These are phyloP conservation scores for Lachancea mirantina DNA, from an alignment of 805 yeast genomes.

Conservation along the genomic window DNA sequence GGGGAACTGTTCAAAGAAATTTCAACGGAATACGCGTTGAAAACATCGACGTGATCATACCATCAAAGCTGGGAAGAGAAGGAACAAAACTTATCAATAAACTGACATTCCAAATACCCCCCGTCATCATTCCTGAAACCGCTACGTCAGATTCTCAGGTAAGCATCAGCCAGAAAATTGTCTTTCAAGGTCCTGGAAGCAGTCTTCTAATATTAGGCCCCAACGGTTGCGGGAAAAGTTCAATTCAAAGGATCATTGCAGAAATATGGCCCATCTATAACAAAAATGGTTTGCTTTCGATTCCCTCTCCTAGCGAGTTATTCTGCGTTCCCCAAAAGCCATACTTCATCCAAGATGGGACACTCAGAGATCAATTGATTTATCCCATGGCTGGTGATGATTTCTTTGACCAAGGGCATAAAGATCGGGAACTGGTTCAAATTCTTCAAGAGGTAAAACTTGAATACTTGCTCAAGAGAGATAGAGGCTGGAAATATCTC, in stretches of 20 bases:
- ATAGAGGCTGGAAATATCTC: conserved; percentile 40
- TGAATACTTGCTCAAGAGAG: conserved; percentile 70
- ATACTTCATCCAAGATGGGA: conserved; percentile 68
- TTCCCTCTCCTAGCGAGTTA: conserved; percentile 64
- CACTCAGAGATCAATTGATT: conserved; percentile 83
- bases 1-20: conserved; percentile 74
- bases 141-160: conserved; percentile 7
- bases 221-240: conserved; percentile 86
- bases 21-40: conserved; percentile 79
- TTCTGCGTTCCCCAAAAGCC: conserved; percentile 81
- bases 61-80: conserved; percentile 52
- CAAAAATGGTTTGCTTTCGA: conserved; percentile 63
- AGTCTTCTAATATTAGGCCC: conserved; percentile 77
- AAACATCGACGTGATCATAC: conserved; percentile 74
- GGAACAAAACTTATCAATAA: conserved; percentile 57
- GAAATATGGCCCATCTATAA: conserved; percentile 88
- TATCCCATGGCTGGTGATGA: conserved; percentile 77
- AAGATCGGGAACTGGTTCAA: conserved; percentile 61
- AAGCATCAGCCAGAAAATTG: conserved; percentile 33
- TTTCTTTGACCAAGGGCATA: conserved; percentile 63
- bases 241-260: conserved; percentile 74
- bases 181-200: conserved; percentile 40
- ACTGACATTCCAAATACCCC: conserved; percentile 48
- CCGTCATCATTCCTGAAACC: conserved; percentile 17
- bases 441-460: conserved; percentile 70